Evolutionary conservation across 2,329 filamentous ascomycete species (phyloP), one percentile per base, ranked within the genome.

Genomic region (Xylaria sp.): DNA sequence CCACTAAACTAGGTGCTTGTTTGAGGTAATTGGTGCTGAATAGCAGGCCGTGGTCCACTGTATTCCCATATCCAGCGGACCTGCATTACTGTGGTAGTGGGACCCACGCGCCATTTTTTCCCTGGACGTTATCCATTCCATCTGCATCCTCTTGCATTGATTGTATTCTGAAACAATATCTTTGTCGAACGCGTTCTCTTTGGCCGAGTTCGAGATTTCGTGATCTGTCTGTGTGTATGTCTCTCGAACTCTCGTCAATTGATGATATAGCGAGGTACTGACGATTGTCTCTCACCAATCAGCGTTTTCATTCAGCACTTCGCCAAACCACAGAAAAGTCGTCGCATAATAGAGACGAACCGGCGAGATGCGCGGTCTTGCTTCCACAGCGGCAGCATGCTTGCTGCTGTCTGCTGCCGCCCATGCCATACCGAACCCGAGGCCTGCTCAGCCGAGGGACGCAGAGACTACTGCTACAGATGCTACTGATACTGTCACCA

Each of bases 321-420:
- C 13, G 20, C 46, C 48, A 44, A 34, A 32, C 46, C 20, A 8
- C 7, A 18, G 15, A 48, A 23, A 44, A 25, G 50, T 18, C 20
- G 28, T 52, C 34, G 34, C 34, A 37, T 37, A 37, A 10, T 34
- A 34, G 6, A 23, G 34, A 54, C 77, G 10, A 60, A 23, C 32
- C 44, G 52, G 44, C 44, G 37, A 61, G 10, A 68, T 78, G 76
- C 65, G 66, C 46, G 60, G 59, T 39, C 65, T 74, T 28, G 60
- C 46, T 25, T 74, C 75, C 51, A 28, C 73, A 18, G 66, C 73
- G 7, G 74, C 72, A 20, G 63, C 73, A 28, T 66, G 72, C 41
- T 57, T 76, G 72, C 73, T 78, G 67, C 72, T 74, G 28, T 72
- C 75, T n/a, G 60, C 75, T 8, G 71, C 67, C 13, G 71, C 65